Base-by-base conservation (phyloP, 176 grass and related monocot species). In the Poa annua region DNA sequence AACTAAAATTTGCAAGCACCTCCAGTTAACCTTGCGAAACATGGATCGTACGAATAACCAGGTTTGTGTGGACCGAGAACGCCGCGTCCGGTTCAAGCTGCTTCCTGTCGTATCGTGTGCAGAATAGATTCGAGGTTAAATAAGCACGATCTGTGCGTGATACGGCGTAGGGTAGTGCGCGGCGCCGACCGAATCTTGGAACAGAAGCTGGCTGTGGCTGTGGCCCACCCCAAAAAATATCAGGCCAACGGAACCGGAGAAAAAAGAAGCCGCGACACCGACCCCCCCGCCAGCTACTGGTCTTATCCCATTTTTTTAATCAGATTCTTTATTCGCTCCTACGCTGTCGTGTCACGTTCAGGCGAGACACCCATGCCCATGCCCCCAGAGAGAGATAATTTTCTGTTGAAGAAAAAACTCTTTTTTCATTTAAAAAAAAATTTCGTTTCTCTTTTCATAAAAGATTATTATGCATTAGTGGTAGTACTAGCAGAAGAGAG, bases 251-350 rank as follows among this genome's bases (percentile, higher is more conserved):
- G 14, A 11, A 73, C 9, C 11, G 2, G 70, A 4, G 45, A 48
- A 47, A 33, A 47, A 63, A 26, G 57, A 16, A 19, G 24, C 77
- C 15, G 59, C 56, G 25, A 33, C 76, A 48, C 35, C 14, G 21
- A 48, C 75, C 3, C 75, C 3, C 29, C 29, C 29, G 38, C 75
- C 38, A 62, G 76, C 32, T 19, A 19, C 77, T 13, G 47, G 5
- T 69, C 77, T 45, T 81, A 86, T 74, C 68, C 45, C 11, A 29
- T 16, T 17, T 74, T 52, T 4, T 59, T 22, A 5, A 26, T 35
- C 5, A 7, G 20, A 26, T 42, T 66, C 7, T 51, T 59, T 80
- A 25, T 74, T 80, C 79, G 5, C 0, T 8, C 59, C 61, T 36
- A 20, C 33, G 77, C 44, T 9, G 29, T n/a, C 61, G 61, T 66